Percentiles rank a stretch among this genome's conserved stretches.
Conservation (phyloP, 2,329 filamentous ascomycete species). For the Ophiostoma perfectum region DNA sequence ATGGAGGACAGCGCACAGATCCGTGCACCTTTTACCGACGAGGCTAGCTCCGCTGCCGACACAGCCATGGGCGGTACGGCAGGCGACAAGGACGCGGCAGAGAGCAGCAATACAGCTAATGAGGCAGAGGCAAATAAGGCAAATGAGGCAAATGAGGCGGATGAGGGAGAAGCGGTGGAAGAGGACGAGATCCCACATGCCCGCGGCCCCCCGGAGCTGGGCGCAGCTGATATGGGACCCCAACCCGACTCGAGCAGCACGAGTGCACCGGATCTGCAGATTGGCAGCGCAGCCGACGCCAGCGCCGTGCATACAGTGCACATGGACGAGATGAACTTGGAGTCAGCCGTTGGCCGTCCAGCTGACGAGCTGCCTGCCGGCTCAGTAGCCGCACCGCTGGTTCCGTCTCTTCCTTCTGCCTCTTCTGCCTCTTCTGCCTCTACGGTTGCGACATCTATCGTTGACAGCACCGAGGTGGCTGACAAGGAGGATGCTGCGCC, state of each 20-base stretch:
- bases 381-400: conserved; percentile 22
- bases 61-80: conserved; percentile 16
- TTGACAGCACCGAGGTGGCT: conserved; percentile 23
- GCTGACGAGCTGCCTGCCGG: conserved; percentile 28
- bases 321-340: conserved; percentile 51
- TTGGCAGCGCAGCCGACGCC: conserved; percentile 32
- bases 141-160: background rate
- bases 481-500: conserved; percentile 31
- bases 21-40: background rate
- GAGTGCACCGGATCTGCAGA: conserved; percentile 12
- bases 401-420: conserved; percentile 6
- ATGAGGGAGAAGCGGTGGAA: conserved; percentile 20
- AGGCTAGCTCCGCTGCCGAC: background rate
- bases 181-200: conserved; percentile 67
- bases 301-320: conserved; percentile 38
- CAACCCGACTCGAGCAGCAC: conserved; percentile 46
- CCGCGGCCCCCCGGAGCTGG: conserved; percentile 77
- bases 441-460: background rate
- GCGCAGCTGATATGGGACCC: conserved; percentile 78
- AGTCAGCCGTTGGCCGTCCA: conserved; percentile 56
- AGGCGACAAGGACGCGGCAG: background rate
- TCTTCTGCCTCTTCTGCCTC: conserved; percentile 19
- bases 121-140: too few species aligned
- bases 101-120: too few species aligned
- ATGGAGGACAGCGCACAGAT: conserved; percentile 21